Conservation (phyloP, 257 asterid genomes). For the Penstemon barbatus region DNA sequence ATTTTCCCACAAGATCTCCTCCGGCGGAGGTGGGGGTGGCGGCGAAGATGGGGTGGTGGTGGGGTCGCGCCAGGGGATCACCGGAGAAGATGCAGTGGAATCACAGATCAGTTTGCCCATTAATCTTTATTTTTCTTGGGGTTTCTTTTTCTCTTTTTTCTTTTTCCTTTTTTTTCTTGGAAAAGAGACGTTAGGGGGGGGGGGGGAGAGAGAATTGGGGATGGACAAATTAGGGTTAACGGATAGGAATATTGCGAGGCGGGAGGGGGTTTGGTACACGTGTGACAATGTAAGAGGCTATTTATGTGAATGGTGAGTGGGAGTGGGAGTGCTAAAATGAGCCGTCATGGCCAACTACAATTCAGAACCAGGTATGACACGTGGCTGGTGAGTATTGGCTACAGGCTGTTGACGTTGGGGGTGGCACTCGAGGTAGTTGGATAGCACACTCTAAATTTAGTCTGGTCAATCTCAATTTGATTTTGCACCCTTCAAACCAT, state of each 20-base stretch:
- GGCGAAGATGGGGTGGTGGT: slow-evolving; percentile 54
- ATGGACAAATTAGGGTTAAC: slow-evolving; percentile 45
- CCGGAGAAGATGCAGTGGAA: slow-evolving; percentile 84
- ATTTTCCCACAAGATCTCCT: slow-evolving; percentile 56
- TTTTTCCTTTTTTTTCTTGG: slow-evolving; percentile 15
- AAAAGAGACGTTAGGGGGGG: slow-evolving; percentile 42
- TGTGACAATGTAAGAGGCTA: slow-evolving; percentile 32
- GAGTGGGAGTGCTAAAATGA: slow-evolving; percentile 19
- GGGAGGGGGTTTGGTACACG: slow-evolving; percentile 43
- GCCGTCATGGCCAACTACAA: slow-evolving; percentile 20
- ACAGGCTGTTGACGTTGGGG: slow-evolving; percentile 32
- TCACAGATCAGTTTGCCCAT: slow-evolving; percentile 95
- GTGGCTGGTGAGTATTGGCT: slow-evolving; percentile 33
- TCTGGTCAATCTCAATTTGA: no score
- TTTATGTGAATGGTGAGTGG: not conserved
- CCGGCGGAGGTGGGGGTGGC: slow-evolving; percentile 28
- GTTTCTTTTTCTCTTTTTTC: not conserved
- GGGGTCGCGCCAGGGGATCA: slow-evolving; percentile 84
- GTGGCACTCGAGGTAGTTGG: slow-evolving; percentile 30
- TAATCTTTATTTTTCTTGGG: not conserved
- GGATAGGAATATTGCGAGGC: slow-evolving; percentile 56
- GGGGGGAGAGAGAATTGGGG: slow-evolving; percentile 27
- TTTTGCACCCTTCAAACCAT: no score
- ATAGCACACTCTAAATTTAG: not conserved
- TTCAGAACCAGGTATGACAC: slow-evolving; percentile 17